Evolutionary conservation across 139 green algal genomes (phyloP).

Genomic region (Trebouxia sp.): DNA sequence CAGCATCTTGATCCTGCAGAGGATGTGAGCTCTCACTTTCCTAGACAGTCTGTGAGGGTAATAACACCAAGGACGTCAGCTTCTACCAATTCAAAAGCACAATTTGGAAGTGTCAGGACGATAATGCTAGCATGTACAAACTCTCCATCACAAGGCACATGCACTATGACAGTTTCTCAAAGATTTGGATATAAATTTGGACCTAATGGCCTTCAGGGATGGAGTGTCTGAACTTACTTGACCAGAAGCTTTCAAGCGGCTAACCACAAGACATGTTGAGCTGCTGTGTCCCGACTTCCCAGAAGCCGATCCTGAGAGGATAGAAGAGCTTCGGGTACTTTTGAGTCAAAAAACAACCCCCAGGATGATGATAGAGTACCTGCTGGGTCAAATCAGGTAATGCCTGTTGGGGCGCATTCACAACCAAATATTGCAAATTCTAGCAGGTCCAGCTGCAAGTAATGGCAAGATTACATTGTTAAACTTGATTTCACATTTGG

Average conservation of each 20-base stretch:
- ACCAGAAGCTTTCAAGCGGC: conserved; percentile 18
- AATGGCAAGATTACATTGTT: conserved; percentile 22
- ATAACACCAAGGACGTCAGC: conserved; percentile 18
- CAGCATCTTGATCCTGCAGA: conserved; percentile 20
- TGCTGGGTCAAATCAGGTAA: conserved; percentile 15
- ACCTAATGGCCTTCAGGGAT: conserved; percentile 28
- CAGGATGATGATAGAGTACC: conserved; percentile 7
- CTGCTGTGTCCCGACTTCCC: too few species aligned
- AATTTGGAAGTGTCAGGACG: not conserved
- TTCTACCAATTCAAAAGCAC: not conserved
- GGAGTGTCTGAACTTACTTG: conserved; percentile 16
- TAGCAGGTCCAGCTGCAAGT: conserved; percentile 20
- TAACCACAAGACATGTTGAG: conserved; percentile 26
- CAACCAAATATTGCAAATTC: conserved; percentile 8
- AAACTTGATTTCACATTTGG: conserved; percentile 23
- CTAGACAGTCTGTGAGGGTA: conserved; percentile 18
- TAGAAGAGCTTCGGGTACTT: conserved; percentile 7
- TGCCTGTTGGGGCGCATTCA: not conserved
- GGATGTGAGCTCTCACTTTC: conserved; percentile 15
- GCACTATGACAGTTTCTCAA: conserved; percentile 25
- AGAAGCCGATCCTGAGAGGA: too few species aligned
- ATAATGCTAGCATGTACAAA: conserved; percentile 23
- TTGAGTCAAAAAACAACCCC: not conserved
- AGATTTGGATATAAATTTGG: conserved; percentile 23
- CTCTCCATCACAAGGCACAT: conserved; percentile 27